These are phyloP conservation scores for Tephrocybe sp. DNA, from an alignment of 768 basidiomycete species.

Conservation along the genomic window DNA sequence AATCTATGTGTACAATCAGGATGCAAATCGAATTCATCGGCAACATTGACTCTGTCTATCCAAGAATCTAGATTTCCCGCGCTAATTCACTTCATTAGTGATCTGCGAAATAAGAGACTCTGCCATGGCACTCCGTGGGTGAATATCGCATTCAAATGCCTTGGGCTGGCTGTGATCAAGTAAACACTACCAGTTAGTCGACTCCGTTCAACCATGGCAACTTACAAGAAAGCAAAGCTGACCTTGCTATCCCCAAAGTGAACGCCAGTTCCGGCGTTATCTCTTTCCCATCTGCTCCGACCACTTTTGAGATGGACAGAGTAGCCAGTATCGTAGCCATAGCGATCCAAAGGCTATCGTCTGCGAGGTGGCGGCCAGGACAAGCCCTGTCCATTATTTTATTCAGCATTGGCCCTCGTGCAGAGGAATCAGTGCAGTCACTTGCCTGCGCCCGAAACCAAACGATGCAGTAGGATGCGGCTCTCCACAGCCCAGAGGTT, in stretches of 20 bases:
- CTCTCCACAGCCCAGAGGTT: conserved; percentile 15
- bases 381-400: conserved; percentile 22
- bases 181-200: too few relatives aligned
- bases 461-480: conserved; percentile 9
- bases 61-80: conserved; percentile 3
- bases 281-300: conserved; percentile 25
- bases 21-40: too few relatives aligned
- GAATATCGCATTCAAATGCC: conserved; percentile 7
- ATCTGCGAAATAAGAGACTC: conserved; percentile 2
- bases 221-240: neutral
- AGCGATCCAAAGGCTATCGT: conserved; percentile 20
- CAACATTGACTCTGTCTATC: too few relatives aligned
- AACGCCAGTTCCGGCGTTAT: conserved; percentile 16
- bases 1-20: too few relatives aligned
- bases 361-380: conserved; percentile 28
- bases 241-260: neutral
- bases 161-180: conserved; percentile 1
- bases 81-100: conserved; percentile 1
- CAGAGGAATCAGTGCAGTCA: too few relatives aligned
- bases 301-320: conserved; percentile 26
- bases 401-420: too few relatives aligned
- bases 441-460: conserved; percentile 18
- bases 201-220: neutral
- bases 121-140: neutral
- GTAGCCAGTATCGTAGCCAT: conserved; percentile 26